These are phyloP conservation scores for Eucalyptus tenuipes DNA, from an alignment of 345 rosid genomes.

Conservation along the genomic window DNA sequence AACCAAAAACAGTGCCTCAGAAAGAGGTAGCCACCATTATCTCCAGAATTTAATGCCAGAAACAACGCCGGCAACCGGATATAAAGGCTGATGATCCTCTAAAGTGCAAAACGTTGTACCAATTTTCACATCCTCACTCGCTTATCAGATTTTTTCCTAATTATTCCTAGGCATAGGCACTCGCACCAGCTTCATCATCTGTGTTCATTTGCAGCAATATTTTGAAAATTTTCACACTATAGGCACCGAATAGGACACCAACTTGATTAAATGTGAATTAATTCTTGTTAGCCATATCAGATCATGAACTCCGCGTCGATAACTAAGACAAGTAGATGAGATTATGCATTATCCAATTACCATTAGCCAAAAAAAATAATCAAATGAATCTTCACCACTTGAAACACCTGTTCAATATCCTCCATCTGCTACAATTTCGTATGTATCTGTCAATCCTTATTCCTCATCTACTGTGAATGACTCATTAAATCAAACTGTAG, in stretches of 20 bases:
- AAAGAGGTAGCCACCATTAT: not conserved
- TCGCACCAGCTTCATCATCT: not conserved
- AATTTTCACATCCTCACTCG: not conserved
- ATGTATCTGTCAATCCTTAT: not conserved
- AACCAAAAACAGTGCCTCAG: not conserved
- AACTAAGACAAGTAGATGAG: not conserved
- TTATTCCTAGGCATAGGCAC: not conserved
- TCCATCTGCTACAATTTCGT: not conserved
- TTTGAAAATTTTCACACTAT: not conserved
- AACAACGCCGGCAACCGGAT: not conserved
- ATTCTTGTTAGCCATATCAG: not conserved
- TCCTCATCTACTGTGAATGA: not conserved
- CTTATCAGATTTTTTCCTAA: not conserved
- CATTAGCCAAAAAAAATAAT: not conserved
- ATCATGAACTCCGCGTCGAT: not conserved
- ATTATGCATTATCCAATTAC: not conserved
- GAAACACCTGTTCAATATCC: not conserved
- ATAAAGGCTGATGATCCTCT: not conserved
- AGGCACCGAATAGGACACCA: not conserved
- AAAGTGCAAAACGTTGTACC: not conserved
- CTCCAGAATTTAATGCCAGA: not conserved
- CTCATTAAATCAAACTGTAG: not conserved
- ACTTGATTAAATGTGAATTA: not conserved
- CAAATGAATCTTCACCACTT: not conserved
- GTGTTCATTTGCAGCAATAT: not conserved